Base-by-base conservation (phyloP, 2,329 filamentous ascomycete genomes). In the Cercospora sp. region DNA sequence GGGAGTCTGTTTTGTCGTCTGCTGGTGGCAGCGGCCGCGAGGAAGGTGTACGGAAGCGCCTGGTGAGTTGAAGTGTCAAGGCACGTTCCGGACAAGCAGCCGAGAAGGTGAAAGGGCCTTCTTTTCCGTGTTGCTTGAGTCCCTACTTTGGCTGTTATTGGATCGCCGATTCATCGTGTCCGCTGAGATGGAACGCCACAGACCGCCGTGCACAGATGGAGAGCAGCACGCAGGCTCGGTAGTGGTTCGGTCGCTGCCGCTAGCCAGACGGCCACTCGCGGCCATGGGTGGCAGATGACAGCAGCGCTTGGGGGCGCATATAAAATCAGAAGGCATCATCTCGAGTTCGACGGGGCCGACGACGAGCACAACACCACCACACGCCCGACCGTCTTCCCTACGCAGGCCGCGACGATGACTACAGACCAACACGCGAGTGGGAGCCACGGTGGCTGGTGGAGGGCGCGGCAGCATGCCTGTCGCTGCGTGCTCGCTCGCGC, bases 141-240 rank as follows among this genome's bases (percentile, higher is more conserved):
- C 12, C 37, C 18, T 49, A 43, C 59, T 53, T 32, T 51, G 24
- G 45, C 61, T 51, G 61, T 32, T 32, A 51, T 51, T 34, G 61
- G 51, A 64, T 64, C 62, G 62, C 49, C 62, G 62, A 64, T 64
- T 30, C 49, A 40, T 55, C 45, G 32, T 55, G 30, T 13, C n/a
- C 45, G 32, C 30, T 63, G 26, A 57, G 49, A 63, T 63, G 43
- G 26, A 55, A 43, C 61, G 61, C 61, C 61, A 63, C 61, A 53
- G 28, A 18, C 37, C 57, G 57, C 59, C 37, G 34, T 61, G 34
- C 59, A 61, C 34, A 61, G 34, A 43, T 28, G 59, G 12, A 21
- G 34, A n/a, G 34, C 32, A 45, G 34, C 26, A 61, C 26, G 59
- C 59, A 30, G 34, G 59, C 59, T 61, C 59, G 59, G 59, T n/a